Base-by-base conservation (phyloP, 2,329 filamentous ascomycete species). In the Rasamsonia emersonii region DNA sequence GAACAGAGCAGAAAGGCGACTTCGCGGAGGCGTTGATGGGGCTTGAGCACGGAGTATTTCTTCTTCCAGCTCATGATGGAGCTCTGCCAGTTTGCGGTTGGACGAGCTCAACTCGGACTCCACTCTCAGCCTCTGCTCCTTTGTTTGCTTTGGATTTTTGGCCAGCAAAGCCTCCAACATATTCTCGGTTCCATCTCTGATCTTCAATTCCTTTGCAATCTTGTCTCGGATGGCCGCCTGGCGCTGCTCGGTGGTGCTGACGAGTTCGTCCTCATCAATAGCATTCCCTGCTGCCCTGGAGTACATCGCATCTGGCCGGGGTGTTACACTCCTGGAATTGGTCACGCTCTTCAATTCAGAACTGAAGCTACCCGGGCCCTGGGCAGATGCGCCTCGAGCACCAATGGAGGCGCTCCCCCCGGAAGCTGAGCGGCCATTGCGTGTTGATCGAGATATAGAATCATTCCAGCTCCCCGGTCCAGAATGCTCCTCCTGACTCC, bases 141-240 rank as follows among this genome's bases (percentile, higher is more conserved):
- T 93, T 41, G 83, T 82, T 57, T 96, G 89, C 62, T 96, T 98
- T 27, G 85, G 82, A 58, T 93, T 95, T 62, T 98, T 98, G 26
- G 79, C 75, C 56, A 95, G 86, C 43, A 98, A 65, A 9, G 91
- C 91, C 64, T 98, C 91, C 23, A 98, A 70, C 75, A 98, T 79
- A 56, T 98, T 98, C 67, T 98, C 91, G 36, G 89, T 95, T 13
- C 91, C 91, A 49, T 89, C 83, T 60, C 93, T 95, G 55, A 98
- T 96, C 68, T 96, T 96, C 64, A 88, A 79, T 64, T 98, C 93
- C 50, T 93, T 89, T 45, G 86, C 89, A 42, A 98, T 80, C 51
- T 81, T 76, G 47, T 95, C 88, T 50, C 82, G 79, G 41, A 95
- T 71, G 31, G 75, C 69, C 14, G 78, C 73, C 48, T 94, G 77